Conservation (phyloP, 2,329 filamentous ascomycete species). For the Colletotrichum sp. region DNA sequence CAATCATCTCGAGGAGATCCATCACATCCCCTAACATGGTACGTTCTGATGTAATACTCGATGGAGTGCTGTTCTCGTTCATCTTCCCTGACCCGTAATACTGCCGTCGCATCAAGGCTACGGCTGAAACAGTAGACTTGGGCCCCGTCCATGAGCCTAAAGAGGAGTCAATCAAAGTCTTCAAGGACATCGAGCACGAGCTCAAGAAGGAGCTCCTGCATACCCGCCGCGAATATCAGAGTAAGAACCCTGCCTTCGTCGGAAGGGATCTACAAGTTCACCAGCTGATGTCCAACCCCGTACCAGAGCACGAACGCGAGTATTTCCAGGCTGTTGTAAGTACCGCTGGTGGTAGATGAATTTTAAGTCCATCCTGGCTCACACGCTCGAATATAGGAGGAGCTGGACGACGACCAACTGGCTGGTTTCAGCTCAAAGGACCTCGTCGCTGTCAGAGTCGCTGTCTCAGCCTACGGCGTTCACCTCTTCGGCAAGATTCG, state of each 20-base stretch:
- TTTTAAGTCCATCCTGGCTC: slow-evolving; percentile 15
- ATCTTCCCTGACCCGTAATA: background rate
- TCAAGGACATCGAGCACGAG: slow-evolving; percentile 53
- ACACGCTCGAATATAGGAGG: slow-evolving; percentile 15
- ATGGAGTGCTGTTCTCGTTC: background rate
- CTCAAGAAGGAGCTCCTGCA: slow-evolving; percentile 57
- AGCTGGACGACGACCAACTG: slow-evolving; percentile 43
- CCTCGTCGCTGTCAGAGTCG: slow-evolving; percentile 49
- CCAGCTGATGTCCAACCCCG: background rate
- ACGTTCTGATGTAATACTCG: background rate
- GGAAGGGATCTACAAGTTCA: background rate
- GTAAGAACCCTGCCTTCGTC: slow-evolving; percentile 27
- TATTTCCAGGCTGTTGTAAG: slow-evolving; percentile 57
- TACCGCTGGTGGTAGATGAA: background rate
- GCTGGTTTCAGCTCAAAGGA: slow-evolving; percentile 41
- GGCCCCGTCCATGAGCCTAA: slow-evolving; percentile 52
- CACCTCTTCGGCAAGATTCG: slow-evolving; percentile 55
- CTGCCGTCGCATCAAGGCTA: slow-evolving; percentile 41
- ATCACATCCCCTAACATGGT: background rate
- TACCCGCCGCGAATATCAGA: slow-evolving; percentile 50
- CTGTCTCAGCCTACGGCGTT: slow-evolving; percentile 50
- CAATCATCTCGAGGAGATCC: background rate
- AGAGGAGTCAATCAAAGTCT: slow-evolving; percentile 55
- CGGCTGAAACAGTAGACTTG: slow-evolving; percentile 57
- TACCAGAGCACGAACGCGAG: slow-evolving; percentile 57